Evolutionary conservation across 2,329 filamentous ascomycete species (phyloP).

Genomic region (Cladosporium phlei): DNA sequence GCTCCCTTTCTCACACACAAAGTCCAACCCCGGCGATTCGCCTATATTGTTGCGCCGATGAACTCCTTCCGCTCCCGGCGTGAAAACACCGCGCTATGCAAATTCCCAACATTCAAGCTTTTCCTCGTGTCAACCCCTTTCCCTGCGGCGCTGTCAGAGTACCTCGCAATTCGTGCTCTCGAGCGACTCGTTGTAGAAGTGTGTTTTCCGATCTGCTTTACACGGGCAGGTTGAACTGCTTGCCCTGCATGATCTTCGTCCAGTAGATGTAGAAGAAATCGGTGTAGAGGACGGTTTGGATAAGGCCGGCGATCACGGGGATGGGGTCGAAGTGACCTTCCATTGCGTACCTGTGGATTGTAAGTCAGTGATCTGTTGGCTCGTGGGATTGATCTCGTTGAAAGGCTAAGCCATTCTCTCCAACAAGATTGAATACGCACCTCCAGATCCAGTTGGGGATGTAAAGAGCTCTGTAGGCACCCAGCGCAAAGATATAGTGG

Average conservation of each 20-base stretch:
- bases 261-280: constrained; percentile 99
- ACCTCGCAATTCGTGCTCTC: too few relatives aligned
- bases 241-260: constrained; percentile 64
- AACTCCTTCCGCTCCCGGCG: constrained; percentile 3
- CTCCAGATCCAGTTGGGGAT: constrained; percentile 97
- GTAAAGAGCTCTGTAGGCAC: constrained; percentile 86
- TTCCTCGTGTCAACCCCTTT: neutral
- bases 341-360: constrained; percentile 61
- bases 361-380: too few relatives aligned
- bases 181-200: neutral
- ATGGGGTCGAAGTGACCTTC: constrained; percentile 83
- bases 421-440: too few relatives aligned
- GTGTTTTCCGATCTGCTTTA: constrained; percentile 24
- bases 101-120: constrained; percentile 1
- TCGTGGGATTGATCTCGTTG: too few relatives aligned
- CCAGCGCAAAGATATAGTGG: constrained; percentile 92
- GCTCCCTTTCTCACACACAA: neutral
- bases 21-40: neutral
- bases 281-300: constrained; percentile 93
- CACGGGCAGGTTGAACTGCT: constrained; percentile 52
- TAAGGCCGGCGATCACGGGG: constrained; percentile 77
- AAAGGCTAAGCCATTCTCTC: too few relatives aligned
- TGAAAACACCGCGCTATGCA: constrained; percentile 3
- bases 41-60: neutral
- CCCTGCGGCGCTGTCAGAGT: too few relatives aligned